phyloP scores from a whole-genome alignment of 2,329 filamentous ascomycete species.

The Harringtonia lauricola region DNA sequence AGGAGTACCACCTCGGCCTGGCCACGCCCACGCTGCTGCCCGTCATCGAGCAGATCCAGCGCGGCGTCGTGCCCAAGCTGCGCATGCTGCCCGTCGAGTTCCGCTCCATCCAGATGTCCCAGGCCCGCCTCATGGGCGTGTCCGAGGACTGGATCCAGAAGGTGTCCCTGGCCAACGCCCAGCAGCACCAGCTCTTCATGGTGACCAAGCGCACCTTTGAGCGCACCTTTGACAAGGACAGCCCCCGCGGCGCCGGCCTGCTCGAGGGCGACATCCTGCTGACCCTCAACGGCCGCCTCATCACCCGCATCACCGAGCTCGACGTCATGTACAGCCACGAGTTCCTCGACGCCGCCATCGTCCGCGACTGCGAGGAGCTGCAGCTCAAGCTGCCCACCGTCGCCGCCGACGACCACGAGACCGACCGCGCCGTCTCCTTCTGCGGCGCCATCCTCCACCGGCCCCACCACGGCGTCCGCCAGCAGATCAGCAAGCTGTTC shows the following conservation, averaged over 20 bases:
- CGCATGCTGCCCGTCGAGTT: conserved; percentile 92
- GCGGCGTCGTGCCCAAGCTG: conserved; percentile 66
- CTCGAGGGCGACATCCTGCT: conserved; percentile 88
- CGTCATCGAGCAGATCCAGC: conserved; percentile 77
- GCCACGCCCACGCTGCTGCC: conserved; percentile 81
- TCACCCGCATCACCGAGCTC: conserved; percentile 85
- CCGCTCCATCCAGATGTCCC: conserved; percentile 90
- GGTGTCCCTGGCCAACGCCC: conserved; percentile 77
- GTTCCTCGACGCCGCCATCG: conserved; percentile 69
- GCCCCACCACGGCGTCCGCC: conserved; percentile 89
- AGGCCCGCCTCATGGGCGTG: conserved; percentile 94
- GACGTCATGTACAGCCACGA: conserved; percentile 95
- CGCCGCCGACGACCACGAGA: conserved; percentile 82
- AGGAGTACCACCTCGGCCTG: conserved; percentile 92
- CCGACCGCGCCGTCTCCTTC: conserved; percentile 82
- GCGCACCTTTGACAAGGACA: conserved; percentile 22
- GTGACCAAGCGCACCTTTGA: conserved; percentile 71
- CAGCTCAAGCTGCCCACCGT: conserved; percentile 72
- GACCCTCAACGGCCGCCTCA: conserved; percentile 80
- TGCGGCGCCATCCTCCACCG: conserved; percentile 89
- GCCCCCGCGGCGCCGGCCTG: conserved; percentile 39
- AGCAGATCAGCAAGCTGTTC: conserved; percentile 94
- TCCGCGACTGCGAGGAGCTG: conserved; percentile 75
- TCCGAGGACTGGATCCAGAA: conserved; percentile 91
- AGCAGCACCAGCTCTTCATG: conserved; percentile 96